phyloP scores from a whole-genome alignment of 2,329 filamentous ascomycete genomes.

The Trichophyton benhamiae region DNA sequence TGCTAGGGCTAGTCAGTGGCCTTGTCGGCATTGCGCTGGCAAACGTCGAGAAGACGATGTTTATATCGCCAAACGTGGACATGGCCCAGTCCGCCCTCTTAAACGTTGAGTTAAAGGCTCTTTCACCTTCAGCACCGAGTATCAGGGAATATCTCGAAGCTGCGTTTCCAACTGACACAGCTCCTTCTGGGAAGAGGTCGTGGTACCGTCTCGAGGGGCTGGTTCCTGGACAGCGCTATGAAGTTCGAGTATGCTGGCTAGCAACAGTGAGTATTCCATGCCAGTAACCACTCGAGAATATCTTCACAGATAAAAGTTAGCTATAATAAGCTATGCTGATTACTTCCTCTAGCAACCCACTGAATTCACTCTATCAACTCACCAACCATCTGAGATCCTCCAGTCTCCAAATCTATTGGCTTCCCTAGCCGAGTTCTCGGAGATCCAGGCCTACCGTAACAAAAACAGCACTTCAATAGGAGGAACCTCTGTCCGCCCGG shows the following conservation, averaged over 20 bases:
- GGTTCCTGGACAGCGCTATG: slow-evolving; percentile 63
- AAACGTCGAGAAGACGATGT: slow-evolving; percentile 88
- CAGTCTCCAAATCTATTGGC: slow-evolving; percentile 50
- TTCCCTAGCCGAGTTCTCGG: slow-evolving; percentile 52
- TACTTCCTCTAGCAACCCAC: slow-evolving; percentile 61
- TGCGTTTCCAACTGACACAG: slow-evolving; percentile 48
- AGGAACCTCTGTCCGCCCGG: slow-evolving; percentile 1
- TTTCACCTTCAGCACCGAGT: slow-evolving; percentile 46
- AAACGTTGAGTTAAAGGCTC: slow-evolving; percentile 50
- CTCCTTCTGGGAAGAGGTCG: slow-evolving; percentile 48
- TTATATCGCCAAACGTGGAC: slow-evolving; percentile 59
- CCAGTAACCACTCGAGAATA: neutral
- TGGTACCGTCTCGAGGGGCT: slow-evolving; percentile 71
- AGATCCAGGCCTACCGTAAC: slow-evolving; percentile 33
- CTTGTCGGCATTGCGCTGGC: slow-evolving; percentile 33
- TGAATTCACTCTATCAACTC: slow-evolving; percentile 56
- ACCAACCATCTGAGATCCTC: slow-evolving; percentile 50
- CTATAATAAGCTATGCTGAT: neutral
- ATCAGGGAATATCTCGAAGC: slow-evolving; percentile 55
- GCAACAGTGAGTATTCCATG: slow-evolving; percentile 52
- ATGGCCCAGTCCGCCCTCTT: slow-evolving; percentile 45
- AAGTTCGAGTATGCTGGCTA: slow-evolving; percentile 85
- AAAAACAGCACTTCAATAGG: slow-evolving; percentile 11
- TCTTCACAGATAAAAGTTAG: neutral
- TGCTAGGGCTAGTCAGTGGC: neutral